Conservation (phyloP, 305 asterid species). For the Fraxinus latifolia region DNA sequence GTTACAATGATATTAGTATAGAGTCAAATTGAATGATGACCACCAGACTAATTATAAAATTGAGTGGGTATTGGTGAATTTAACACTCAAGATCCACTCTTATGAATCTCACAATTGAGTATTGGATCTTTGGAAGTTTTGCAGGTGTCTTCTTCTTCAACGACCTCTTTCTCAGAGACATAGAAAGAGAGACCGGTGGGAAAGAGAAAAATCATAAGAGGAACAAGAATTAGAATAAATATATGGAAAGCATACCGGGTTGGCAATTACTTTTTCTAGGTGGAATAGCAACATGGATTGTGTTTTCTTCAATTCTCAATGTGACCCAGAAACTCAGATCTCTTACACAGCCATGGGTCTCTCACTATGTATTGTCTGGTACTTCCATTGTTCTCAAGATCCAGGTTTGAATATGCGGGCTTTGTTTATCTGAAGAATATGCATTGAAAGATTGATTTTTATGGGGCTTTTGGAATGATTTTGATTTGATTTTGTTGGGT, state of each 20-base stretch:
- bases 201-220: neutral
- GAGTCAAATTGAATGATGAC: too few species aligned
- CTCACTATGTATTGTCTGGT: slow-evolving; percentile 46
- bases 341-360: slow-evolving; percentile 70
- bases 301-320: slow-evolving; percentile 60
- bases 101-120: slow-evolving; percentile 4
- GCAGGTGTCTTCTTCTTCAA: slow-evolving; percentile 4
- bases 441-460: neutral
- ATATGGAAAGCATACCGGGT: slow-evolving; percentile 15
- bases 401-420: slow-evolving; percentile 52
- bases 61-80: neutral
- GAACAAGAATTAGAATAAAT: neutral
- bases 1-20: too few species aligned
- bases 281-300: slow-evolving; percentile 67
- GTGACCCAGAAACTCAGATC: slow-evolving; percentile 76
- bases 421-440: neutral
- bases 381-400: slow-evolving; percentile 67
- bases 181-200: neutral
- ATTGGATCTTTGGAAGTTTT: slow-evolving; percentile 16
- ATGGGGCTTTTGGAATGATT: neutral
- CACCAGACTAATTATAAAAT: too few species aligned
- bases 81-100: neutral
- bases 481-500: slow-evolving; percentile 19
- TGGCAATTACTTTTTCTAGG: slow-evolving; percentile 63
- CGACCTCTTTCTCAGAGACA: slow-evolving; percentile 1